Percentiles rank a stretch among this genome's conserved stretches.
phyloP scores from a whole-genome alignment of 805 yeast species.

The Kuraishia hungarica region DNA sequence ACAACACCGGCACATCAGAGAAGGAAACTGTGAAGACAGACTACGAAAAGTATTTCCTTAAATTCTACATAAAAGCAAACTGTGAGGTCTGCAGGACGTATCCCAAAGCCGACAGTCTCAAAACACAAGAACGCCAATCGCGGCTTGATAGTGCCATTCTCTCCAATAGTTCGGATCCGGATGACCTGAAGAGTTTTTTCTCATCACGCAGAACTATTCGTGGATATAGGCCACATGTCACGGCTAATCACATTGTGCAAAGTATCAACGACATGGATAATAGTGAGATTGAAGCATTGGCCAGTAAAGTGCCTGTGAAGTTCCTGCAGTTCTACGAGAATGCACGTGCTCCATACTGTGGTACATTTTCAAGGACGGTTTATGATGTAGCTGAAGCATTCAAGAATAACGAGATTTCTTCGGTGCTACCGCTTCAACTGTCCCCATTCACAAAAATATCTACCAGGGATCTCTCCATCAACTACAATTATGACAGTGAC shows the following conservation, averaged over 20 bases:
- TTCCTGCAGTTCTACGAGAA: conserved; percentile 31
- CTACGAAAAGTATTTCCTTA: conserved; percentile 24
- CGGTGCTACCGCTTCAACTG: conserved; percentile 3
- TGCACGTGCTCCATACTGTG: conserved; percentile 24
- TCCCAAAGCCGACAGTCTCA: neutral
- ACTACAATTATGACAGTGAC: conserved; percentile 26
- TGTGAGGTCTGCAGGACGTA: conserved; percentile 12
- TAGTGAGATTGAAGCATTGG: conserved; percentile 16
- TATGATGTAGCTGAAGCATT: conserved; percentile 17
- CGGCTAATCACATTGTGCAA: conserved; percentile 22
- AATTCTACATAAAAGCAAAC: conserved; percentile 29
- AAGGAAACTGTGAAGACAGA: conserved; percentile 12
- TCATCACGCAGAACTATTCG: neutral
- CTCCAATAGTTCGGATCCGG: neutral
- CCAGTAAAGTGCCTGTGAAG: conserved; percentile 25
- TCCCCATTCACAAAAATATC: conserved; percentile 15
- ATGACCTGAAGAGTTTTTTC: neutral
- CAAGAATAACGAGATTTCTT: neutral
- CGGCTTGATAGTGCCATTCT: neutral
- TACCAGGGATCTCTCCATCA: conserved; percentile 18
- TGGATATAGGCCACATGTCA: conserved; percentile 3
- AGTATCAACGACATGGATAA: conserved; percentile 20
- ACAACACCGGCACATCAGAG: neutral
- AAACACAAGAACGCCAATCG: neutral
- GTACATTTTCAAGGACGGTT: conserved; percentile 20